Evolutionary conservation across 305 asterid species (phyloP).

Genomic region (Rubia peregrina): DNA sequence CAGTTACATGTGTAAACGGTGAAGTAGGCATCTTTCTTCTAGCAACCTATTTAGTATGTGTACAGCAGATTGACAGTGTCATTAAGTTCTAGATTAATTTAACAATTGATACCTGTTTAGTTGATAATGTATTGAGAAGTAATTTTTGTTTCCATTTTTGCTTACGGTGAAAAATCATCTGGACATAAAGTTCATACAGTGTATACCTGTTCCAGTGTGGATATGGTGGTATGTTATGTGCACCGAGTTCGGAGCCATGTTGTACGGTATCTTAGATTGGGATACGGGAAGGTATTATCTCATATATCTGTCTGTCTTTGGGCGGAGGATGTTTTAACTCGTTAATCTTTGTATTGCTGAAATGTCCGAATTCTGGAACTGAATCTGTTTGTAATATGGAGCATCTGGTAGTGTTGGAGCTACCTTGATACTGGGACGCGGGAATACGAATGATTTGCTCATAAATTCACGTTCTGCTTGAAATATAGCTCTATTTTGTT

Average conservation of each 20-base stretch:
- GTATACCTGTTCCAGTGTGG: not conserved
- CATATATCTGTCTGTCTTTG: too few relatives aligned
- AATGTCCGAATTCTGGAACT: too few relatives aligned
- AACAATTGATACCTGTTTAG: not conserved
- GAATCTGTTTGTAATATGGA: too few relatives aligned
- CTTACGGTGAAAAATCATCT: not conserved
- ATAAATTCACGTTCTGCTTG: too few relatives aligned
- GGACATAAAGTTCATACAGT: not conserved
- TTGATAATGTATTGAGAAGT: not conserved
- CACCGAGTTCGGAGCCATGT: not conserved
- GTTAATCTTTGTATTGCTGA: too few relatives aligned
- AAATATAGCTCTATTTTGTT: too few relatives aligned
- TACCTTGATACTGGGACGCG: not conserved
- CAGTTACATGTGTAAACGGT: not conserved
- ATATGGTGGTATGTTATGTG: not conserved
- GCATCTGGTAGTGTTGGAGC: not conserved
- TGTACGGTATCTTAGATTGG: too few relatives aligned
- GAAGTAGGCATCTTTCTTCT: slow-evolving; percentile 3
- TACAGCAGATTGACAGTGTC: slow-evolving; percentile 6
- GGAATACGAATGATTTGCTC: not conserved
- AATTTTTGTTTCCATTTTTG: not conserved
- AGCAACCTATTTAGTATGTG: not conserved
- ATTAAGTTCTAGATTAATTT: not conserved
- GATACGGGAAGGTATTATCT: too few relatives aligned
- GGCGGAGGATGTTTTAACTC: too few relatives aligned